These are phyloP conservation scores for Colletotrichum sp. DNA, from an alignment of 2,329 filamentous ascomycete species.

Conservation along the genomic window DNA sequence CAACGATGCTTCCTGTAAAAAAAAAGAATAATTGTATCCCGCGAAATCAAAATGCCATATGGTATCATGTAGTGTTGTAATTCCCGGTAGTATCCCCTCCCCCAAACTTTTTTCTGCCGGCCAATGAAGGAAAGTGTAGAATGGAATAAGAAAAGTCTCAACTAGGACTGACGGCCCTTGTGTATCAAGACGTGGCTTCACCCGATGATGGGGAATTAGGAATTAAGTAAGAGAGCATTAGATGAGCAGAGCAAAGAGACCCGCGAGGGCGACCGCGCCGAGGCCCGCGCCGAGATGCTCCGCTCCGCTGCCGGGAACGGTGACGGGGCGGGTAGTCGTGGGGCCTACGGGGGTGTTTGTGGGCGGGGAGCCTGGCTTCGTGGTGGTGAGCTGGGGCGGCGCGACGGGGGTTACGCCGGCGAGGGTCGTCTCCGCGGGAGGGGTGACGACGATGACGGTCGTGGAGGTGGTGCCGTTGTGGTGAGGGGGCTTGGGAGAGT, in stretches of 20 bases:
- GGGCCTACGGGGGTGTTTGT: not conserved
- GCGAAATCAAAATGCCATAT: not conserved
- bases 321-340: not conserved
- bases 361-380: not conserved
- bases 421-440: not conserved
- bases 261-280: constrained; percentile 42
- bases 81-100: not conserved
- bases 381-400: not conserved
- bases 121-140: constrained; percentile 16
- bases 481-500: not conserved
- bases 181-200: not conserved
- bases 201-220: not conserved
- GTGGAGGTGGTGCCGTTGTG: constrained; percentile 6
- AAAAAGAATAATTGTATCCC: not conserved
- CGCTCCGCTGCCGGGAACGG: constrained; percentile 41
- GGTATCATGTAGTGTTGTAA: not conserved
- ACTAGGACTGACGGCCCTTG: not conserved
- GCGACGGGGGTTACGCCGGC: not conserved
- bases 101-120: constrained; percentile 6
- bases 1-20: not conserved
- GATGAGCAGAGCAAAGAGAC: constrained; percentile 36
- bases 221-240: not conserved
- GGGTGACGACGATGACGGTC: constrained; percentile 1
- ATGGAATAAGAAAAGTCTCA: not conserved
- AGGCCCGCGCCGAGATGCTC: constrained; percentile 37